Evolutionary conservation across 2,329 filamentous ascomycete species (phyloP), one percentile per base, ranked within the genome.

Genomic region (Trichophyton rubrum): DNA sequence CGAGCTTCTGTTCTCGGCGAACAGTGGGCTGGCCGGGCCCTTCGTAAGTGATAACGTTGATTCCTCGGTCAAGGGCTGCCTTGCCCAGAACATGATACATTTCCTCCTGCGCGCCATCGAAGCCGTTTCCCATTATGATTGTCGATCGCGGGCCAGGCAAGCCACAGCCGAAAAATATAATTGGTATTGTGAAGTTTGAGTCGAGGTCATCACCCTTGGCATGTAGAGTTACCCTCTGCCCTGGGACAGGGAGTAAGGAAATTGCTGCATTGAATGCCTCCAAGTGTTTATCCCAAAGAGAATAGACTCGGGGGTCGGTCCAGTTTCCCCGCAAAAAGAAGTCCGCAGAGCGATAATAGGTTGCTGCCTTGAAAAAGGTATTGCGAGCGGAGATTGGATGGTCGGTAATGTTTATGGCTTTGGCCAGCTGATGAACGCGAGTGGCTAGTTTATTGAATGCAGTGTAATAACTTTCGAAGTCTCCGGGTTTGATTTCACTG

Each of bases 41-140:
- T 30, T 79, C 76, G 61, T 76, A 79, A 0, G 73, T 73, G 2
- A 77, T 68, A 35, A 70, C 68, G 58, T 79, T 77, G 62, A 67
- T 75, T 1, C 76, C 76, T 1, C 75, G 70, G 17, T 70, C 68
- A 2, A 76, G 60, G 0, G 70, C 71, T 0, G 73, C 63, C 8
- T 66, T 64, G 3, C 69, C 74, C 17, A 71, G 62, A 0, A 64
- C 49, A 59, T 78, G 76, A 57, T 73, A 73, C 41, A 72, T 65
- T 5, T 78, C 76, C 59, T 78, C 77, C 63, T 77, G 74, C 0
- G 70, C 61, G 11, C 69, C 73, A 60, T 79, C 77, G 60, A 73
- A 78, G 2, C 76, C 76, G 40, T 71, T 75, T 1, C 64, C 59
- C 24, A 63, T 7, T 17, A 65, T 58, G 4, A 65, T 15, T 17